Evolutionary conservation across 108 stramenopile species (phyloP).

Genomic region (Cyclotella baltica): DNA sequence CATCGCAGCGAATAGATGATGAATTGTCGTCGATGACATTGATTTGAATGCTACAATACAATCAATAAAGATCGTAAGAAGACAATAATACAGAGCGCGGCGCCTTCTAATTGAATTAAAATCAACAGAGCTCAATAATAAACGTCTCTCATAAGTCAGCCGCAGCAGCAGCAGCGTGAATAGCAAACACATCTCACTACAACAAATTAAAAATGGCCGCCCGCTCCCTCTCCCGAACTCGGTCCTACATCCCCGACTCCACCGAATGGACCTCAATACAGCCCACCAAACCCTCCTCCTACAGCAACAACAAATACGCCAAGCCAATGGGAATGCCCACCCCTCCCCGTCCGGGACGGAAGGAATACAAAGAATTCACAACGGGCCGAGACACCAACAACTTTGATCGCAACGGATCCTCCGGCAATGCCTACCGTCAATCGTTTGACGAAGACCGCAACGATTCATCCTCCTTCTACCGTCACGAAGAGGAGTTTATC

Average conservation of each 20-base stretch:
- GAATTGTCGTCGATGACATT: no score
- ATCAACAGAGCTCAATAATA: no score
- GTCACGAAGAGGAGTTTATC: conserved; percentile 23
- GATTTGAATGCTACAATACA: no score
- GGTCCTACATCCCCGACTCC: conserved; percentile 11
- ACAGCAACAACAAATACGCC: conserved; percentile 19
- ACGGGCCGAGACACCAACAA: not conserved
- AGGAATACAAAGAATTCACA: not conserved
- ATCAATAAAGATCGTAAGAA: no score
- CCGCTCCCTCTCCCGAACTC: conserved; percentile 8
- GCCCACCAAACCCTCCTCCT: not conserved
- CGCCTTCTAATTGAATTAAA: no score
- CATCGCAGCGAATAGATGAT: no score
- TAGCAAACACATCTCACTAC: no score
- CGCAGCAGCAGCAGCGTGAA: no score
- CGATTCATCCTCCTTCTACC: conserved; percentile 5
- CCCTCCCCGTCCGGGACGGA: not conserved
- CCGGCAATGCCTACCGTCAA: no score
- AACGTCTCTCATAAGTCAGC: no score
- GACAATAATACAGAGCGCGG: no score
- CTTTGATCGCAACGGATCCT: no score
- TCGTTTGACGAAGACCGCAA: conserved; percentile 12
- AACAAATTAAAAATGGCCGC: not conserved
- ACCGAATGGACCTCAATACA: not conserved
- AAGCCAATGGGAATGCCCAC: conserved; percentile 17